phyloP scores from a whole-genome alignment of 1,284 basidiomycete genomes.

The Agroathelia rolfsii region DNA sequence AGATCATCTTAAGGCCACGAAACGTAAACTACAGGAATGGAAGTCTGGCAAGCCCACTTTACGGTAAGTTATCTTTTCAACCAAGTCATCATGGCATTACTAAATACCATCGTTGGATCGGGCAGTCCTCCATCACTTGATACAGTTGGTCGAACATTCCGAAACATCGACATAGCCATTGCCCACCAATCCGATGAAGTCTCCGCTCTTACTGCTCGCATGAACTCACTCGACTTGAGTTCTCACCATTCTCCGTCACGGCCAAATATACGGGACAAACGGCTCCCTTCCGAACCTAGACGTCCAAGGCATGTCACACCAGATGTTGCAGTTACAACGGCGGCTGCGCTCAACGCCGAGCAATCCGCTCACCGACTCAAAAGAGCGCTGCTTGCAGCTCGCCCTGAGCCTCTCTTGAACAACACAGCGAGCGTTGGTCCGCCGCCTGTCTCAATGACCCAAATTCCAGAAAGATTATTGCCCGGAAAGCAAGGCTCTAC shows the following conservation, averaged over 20 bases:
- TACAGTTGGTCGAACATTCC: slow-evolving; percentile 73
- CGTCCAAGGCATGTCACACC: slow-evolving; percentile 42
- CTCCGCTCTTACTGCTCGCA: slow-evolving; percentile 40
- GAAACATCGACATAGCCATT: slow-evolving; percentile 70
- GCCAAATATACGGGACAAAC: slow-evolving; percentile 25
- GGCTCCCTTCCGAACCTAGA: slow-evolving; percentile 26
- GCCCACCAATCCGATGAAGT: slow-evolving; percentile 55
- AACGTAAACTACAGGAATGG: slow-evolving; percentile 56
- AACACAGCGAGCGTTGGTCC: slow-evolving; percentile 35
- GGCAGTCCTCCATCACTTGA: slow-evolving; percentile 77
- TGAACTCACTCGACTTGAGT: slow-evolving; percentile 42
- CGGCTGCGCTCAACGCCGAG: slow-evolving; percentile 71
- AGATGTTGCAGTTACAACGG: slow-evolving; percentile 59
- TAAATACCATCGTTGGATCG: slow-evolving; percentile 3
- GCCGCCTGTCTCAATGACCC: slow-evolving; percentile 30
- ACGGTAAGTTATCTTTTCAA: slow-evolving; percentile 34
- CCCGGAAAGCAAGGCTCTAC: slow-evolving; percentile 8
- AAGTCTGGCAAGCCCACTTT: slow-evolving; percentile 55
- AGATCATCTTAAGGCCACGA: slow-evolving; percentile 56
- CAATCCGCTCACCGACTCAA: slow-evolving; percentile 62
- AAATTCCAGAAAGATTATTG: slow-evolving; percentile 18
- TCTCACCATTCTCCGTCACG: slow-evolving; percentile 13
- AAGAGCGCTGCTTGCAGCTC: slow-evolving; percentile 47
- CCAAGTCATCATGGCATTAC: background rate
- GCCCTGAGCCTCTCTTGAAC: slow-evolving; percentile 59